These are phyloP conservation scores for Venturia carpophila DNA, from an alignment of 2,329 filamentous ascomycete species.

Conservation along the genomic window DNA sequence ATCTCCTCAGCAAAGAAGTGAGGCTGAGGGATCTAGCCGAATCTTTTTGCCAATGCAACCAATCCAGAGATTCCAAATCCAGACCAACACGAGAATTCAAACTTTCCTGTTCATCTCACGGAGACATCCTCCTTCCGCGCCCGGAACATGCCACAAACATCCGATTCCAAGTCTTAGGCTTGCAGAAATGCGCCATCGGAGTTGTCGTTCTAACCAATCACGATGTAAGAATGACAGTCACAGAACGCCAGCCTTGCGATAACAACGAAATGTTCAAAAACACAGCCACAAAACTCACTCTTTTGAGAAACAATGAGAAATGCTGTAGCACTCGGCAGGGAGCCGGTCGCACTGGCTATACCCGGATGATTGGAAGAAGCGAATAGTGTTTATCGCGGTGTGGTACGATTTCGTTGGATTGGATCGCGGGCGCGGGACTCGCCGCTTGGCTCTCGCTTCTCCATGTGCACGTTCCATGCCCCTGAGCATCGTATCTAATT, in stretches of 20 bases:
- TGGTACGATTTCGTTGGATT: neutral
- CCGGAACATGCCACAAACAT: neutral
- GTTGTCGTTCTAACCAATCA: neutral
- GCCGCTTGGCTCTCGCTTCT: neutral
- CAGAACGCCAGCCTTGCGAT: neutral
- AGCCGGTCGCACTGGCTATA: neutral
- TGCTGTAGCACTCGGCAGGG: neutral
- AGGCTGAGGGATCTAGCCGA: neutral
- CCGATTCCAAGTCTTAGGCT: neutral
- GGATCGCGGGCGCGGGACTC: neutral
- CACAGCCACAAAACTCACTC: neutral
- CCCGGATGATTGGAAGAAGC: no score
- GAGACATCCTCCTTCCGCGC: neutral
- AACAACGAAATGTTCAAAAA: neutral
- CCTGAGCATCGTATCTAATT: slow-evolving; percentile 1
- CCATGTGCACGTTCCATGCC: neutral
- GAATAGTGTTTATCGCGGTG: neutral
- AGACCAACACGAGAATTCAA: neutral
- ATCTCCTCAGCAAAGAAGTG: neutral
- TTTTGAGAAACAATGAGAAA: neutral
- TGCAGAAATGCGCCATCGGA: neutral
- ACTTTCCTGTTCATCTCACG: neutral
- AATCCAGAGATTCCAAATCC: neutral
- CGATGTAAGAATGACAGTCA: neutral
- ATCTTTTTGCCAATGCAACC: neutral